phyloP scores from a whole-genome alignment of 1,284 basidiomycete genomes.

The Ganoderma leucocontextum region DNA sequence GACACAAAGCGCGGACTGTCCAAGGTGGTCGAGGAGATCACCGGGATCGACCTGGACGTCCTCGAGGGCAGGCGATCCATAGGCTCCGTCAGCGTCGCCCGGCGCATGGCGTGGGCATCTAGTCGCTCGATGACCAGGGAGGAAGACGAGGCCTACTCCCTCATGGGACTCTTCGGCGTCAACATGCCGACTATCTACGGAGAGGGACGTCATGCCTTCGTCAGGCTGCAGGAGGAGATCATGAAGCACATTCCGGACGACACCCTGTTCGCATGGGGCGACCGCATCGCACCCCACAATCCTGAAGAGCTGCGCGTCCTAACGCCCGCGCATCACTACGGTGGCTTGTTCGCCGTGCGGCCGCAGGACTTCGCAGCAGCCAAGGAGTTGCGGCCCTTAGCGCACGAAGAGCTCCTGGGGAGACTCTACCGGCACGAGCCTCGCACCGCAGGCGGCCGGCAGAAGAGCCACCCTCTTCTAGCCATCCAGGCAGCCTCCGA shows the following conservation, averaged over 20 bases:
- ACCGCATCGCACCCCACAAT: not conserved
- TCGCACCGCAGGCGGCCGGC: too few species aligned
- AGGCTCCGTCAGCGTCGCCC: slow-evolving; percentile 10
- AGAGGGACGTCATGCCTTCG: slow-evolving; percentile 15
- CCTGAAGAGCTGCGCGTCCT: too few species aligned
- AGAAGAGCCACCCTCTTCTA: too few species aligned
- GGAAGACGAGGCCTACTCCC: slow-evolving; percentile 22
- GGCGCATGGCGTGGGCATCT: slow-evolving; percentile 19
- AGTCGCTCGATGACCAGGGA: not conserved
- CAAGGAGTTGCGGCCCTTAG: too few species aligned
- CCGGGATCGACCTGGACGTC: slow-evolving; percentile 3
- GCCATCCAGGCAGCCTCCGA: not conserved
- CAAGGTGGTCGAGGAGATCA: slow-evolving; percentile 8
- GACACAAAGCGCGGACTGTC: slow-evolving; percentile 19
- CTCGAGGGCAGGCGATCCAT: not conserved
- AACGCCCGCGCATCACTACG: not conserved
- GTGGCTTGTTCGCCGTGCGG: not conserved
- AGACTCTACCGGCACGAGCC: too few species aligned
- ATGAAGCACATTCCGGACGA: slow-evolving; percentile 13
- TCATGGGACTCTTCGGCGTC: slow-evolving; percentile 21
- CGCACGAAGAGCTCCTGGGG: too few species aligned
- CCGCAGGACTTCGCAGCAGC: not conserved
- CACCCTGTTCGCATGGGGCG: slow-evolving; percentile 22
- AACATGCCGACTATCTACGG: slow-evolving; percentile 20
- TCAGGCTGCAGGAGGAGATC: slow-evolving; percentile 19